These are phyloP conservation scores for Acanthamoeba castellanii DNA, from an alignment of 208 protist species.

Conservation along the genomic window DNA sequence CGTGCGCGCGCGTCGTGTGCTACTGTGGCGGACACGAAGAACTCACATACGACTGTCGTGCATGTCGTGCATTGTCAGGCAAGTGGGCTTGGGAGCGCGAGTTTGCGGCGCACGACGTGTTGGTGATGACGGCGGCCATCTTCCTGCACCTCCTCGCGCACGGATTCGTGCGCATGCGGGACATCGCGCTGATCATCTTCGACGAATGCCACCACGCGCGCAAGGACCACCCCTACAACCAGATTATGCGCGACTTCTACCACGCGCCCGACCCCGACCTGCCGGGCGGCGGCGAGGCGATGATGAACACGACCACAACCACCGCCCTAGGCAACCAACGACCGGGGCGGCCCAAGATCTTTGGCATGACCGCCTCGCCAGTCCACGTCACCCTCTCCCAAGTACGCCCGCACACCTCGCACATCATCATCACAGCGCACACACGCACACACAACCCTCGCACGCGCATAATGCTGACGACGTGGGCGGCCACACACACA, in stretches of 20 bases:
- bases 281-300: background rate
- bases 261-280: background rate
- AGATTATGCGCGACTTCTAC: constrained; percentile 72
- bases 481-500: no score
- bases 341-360: constrained; percentile 78
- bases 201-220: constrained; percentile 90
- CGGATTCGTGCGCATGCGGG: constrained; percentile 39
- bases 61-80: background rate
- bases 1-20: background rate
- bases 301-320: background rate
- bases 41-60: background rate
- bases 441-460: background rate
- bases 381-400: background rate
- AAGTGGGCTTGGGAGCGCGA: constrained; percentile 8
- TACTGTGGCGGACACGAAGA: background rate
- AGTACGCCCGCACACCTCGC: background rate
- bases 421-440: no score
- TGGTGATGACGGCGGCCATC: constrained; percentile 85
- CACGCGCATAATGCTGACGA: no score
- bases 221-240: constrained; percentile 66
- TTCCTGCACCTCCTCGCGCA: constrained; percentile 79
- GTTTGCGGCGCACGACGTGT: constrained; percentile 44
- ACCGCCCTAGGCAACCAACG: background rate
- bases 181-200: constrained; percentile 83
- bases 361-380: constrained; percentile 87